Base-by-base conservation (phyloP, 371 early-diverging fungal genomes). In the Mucor indicus region DNA sequence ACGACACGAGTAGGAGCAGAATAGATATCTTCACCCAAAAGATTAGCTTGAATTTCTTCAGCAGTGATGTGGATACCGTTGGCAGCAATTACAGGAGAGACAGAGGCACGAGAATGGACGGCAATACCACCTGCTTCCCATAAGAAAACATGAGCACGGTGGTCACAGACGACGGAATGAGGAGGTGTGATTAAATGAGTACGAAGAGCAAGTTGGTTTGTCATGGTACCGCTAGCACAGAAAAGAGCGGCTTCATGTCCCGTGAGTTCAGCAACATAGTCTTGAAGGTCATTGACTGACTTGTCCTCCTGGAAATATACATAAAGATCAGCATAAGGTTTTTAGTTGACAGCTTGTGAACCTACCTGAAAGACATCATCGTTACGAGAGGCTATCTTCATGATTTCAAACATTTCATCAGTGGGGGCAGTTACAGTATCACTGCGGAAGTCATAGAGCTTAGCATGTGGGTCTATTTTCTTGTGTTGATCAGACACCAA, bases 301-400 rank as follows among this genome's bases (percentile, higher is more conserved):
- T 83, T 79, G 57, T 93, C 96, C 60, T 89, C 91, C 85, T 85
- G 52, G 24, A 54, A 1, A 38, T 21, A 19, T 3, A n/a, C 12
- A 29, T 29, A 6, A 29, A 29, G 6, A 29, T 29, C 30, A 29
- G 30, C 12, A 29, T n/a, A n/a, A n/a, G n/a, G n/a, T n/a, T n/a
- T n/a, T n/a, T n/a, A n/a, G n/a, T n/a, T n/a, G n/a, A n/a, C n/a
- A n/a, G n/a, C n/a, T n/a, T n/a, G n/a, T n/a, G n/a, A n/a, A n/a
- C n/a, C n/a, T 68, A 85, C 91, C 49, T 79, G 83, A 47, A 80
- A 91, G 3, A 94, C 95, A 72, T 92, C 92, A 58, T 94, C 96
- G 24, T 90, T 90, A 20, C 86, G 79, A 1, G 79, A 76, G 1
- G 91, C 85, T 4, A 49, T 36, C 49, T 77, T 67, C 92, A 95